Conservation (phyloP, 208 protist genomes). For the Leishmania guyanensis region DNA sequence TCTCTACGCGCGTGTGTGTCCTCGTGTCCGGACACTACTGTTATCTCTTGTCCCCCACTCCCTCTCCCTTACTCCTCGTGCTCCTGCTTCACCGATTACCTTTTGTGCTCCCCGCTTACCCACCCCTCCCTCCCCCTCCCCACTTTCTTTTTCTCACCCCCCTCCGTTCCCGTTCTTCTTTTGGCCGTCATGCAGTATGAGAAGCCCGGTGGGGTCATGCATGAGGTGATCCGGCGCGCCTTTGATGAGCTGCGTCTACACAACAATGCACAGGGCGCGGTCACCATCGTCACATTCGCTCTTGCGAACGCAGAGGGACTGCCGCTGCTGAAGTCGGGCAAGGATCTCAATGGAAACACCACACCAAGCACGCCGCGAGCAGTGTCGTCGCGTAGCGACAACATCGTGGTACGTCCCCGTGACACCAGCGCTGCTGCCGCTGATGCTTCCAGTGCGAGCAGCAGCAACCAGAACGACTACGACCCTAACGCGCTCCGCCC, state of each 20-base stretch:
- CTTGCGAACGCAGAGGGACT: constrained; percentile 32
- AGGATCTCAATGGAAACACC: constrained; percentile 28
- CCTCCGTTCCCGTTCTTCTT: constrained; percentile 13
- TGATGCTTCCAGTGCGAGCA: background rate
- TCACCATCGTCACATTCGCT: constrained; percentile 52
- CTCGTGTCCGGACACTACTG: background rate
- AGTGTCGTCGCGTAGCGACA: background rate
- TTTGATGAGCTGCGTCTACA: constrained; percentile 63
- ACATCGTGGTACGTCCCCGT: background rate
- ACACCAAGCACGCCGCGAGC: background rate
- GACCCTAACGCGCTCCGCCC: background rate
- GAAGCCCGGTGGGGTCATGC: constrained; percentile 65
- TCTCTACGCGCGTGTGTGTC: background rate
- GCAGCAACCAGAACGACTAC: background rate
- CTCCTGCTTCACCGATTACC: background rate
- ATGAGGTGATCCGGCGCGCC: constrained; percentile 67
- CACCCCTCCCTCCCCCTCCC: background rate
- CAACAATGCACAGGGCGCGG: constrained; percentile 62
- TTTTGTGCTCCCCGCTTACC: background rate
- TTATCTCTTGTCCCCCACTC: background rate
- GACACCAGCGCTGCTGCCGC: background rate
- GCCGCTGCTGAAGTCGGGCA: constrained; percentile 17
- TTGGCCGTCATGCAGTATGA: constrained; percentile 48
- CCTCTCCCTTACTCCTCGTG: background rate
- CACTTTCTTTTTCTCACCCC: background rate